Percentiles rank a stretch among this genome's conserved stretches.
These are phyloP conservation scores for Penicillium chermesinum DNA, from an alignment of 495 filamentous ascomycete species.

Conservation along the genomic window DNA sequence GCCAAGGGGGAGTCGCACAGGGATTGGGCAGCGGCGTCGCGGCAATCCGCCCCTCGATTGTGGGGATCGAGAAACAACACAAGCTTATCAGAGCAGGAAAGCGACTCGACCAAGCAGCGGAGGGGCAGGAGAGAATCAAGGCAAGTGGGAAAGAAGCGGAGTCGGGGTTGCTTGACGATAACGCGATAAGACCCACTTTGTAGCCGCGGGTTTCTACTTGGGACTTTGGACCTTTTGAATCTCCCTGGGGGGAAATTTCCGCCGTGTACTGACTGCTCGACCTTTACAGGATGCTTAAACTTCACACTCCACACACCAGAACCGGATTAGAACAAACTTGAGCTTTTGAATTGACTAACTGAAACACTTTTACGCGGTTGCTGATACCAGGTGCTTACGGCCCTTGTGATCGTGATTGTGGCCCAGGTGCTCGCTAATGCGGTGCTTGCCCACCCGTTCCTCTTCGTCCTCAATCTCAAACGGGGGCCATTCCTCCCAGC, in stretches of 20 bases:
- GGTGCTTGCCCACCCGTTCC: conserved; percentile 25
- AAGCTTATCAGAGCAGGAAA: background rate
- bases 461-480: conserved; percentile 37
- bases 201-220: no score
- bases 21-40: conserved; percentile 10
- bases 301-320: no score
- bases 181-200: background rate
- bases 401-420: conserved; percentile 42
- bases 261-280: no score
- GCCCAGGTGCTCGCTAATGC: conserved; percentile 27
- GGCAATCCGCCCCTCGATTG: conserved; percentile 1
- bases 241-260: no score
- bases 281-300: no score
- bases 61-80: background rate
- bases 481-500: conserved; percentile 51
- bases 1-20: conserved; percentile 9
- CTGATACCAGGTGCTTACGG: no score
- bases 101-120: background rate
- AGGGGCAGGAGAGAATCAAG: background rate
- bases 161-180: background rate
- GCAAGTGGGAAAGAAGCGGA: background rate
- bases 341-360: no score
- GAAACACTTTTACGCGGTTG: conserved; percentile 1
- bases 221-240: no score
- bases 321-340: no score